Base-by-base conservation (phyloP, 768 basidiomycete species). In the Hortiboletus campestris region DNA sequence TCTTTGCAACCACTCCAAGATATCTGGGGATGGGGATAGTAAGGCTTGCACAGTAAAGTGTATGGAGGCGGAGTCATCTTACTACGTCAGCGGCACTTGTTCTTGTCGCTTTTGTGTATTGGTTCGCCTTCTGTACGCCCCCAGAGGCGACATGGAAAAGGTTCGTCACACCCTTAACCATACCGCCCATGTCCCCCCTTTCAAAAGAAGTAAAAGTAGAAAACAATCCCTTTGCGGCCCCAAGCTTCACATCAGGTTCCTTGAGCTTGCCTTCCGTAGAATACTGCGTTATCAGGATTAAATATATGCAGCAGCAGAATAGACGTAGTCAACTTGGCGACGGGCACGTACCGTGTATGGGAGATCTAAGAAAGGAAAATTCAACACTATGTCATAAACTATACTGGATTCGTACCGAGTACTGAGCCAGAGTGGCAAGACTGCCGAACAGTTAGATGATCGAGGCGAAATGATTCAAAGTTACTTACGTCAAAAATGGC, bases 211-310 rank as follows among this genome's bases (percentile, higher is more conserved):
- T 74, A 2, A 91, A 83, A 1, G 92, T 90, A 22, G 82, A 81
- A n/a, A 96, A 69, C 5, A 97, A 75, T 9, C 91, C 92, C 66
- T 91, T 84, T 0, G 94, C 94, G 5, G 95, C 94, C 67, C 91
- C 94, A 10, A 86, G 81, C 12, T 86, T 85, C 16, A 94, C 74
- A 67, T 97, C 95, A 34, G 95, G 94, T 68, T 97, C 94, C 71
- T 98, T 97, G 68, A 98, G 75, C 67, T 91, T 94, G 46, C 94
- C 94, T 74, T 98, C 93, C 8, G 94, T 96, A 20, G 93, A 93
- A 74, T 98, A 98, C 85, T 90, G 57, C 34, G 19, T 13, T 44
- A 49, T 49, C 36, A 53, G 14, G 47, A 20, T 51, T 28, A 53
- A 41, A 51, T 13, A 19, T 4, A 35, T 34, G 38, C 41, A 19